Percentiles rank a stretch among this genome's conserved stretches.
These are phyloP conservation scores for Alternaria dauci DNA, from an alignment of 2,329 filamentous ascomycete genomes.

Conservation along the genomic window DNA sequence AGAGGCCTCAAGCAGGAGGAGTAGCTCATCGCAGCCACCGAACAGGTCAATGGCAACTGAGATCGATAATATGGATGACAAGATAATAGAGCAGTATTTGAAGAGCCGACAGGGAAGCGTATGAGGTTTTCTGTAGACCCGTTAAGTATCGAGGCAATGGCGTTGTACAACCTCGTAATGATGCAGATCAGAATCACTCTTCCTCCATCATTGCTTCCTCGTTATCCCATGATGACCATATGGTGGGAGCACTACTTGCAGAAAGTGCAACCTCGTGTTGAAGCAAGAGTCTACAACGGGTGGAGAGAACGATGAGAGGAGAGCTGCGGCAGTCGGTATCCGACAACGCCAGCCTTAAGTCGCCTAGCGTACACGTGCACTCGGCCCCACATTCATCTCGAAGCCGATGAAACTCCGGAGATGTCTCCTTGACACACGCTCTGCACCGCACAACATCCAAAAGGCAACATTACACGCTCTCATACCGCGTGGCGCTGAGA, in stretches of 20 bases:
- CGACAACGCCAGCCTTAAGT: neutral
- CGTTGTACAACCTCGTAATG: neutral
- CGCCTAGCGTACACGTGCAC: constrained; percentile 18
- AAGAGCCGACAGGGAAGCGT: constrained; percentile 28
- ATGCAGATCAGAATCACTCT: neutral
- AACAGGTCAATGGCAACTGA: constrained; percentile 24
- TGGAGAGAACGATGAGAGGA: neutral
- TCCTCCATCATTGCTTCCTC: neutral
- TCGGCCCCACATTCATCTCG: constrained; percentile 16
- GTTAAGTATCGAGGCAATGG: neutral
- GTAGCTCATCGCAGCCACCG: constrained; percentile 2
- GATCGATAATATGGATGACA: constrained; percentile 38
- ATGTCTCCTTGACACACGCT: constrained; percentile 31
- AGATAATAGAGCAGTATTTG: constrained; percentile 33
- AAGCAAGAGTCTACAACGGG: neutral
- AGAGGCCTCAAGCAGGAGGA: constrained; percentile 2
- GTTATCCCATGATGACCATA: neutral
- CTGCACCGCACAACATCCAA: constrained; percentile 24
- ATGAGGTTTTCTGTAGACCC: neutral
- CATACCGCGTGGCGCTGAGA: constrained; percentile 7
- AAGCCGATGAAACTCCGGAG: constrained; percentile 33
- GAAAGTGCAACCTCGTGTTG: neutral
- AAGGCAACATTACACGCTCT: constrained; percentile 42
- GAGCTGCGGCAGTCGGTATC: constrained; percentile 2
- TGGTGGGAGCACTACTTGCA: constrained; percentile 53